phyloP scores from a whole-genome alignment of 352 stramenopile genomes.

The Phytophthora nicotianae region DNA sequence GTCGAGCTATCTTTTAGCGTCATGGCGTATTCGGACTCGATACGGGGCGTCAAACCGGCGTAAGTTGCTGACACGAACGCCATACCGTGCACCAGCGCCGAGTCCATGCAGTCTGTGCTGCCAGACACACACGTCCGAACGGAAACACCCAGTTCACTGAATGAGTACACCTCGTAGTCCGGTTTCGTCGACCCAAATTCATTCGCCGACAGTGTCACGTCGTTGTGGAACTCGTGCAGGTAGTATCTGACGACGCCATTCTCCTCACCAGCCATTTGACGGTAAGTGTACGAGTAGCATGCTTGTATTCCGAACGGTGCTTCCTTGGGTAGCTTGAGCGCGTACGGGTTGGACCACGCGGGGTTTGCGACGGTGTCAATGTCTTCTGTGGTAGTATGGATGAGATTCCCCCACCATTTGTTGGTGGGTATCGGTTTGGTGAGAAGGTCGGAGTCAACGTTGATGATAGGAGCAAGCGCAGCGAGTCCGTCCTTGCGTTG shows the following conservation, averaged over 20 bases:
- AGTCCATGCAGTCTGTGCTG: conserved; percentile 4
- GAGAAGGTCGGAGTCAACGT: conserved; percentile 38
- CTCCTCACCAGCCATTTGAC: conserved; percentile 1
- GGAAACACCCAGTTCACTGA: conserved; percentile 3
- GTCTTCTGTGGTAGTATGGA: conserved; percentile 48
- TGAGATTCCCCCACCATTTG: conserved; percentile 78
- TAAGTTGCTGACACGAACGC: conserved; percentile 6
- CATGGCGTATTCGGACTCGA: conserved; percentile 6
- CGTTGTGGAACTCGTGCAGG: conserved; percentile 5
- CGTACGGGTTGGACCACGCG: conserved; percentile 7
- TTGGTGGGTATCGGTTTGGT: conserved; percentile 63
- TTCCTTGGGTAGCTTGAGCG: conserved; percentile 3
- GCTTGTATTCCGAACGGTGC: conserved; percentile 9
- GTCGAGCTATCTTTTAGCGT: conserved; percentile 1
- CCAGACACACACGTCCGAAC: not conserved
- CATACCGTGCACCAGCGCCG: conserved; percentile 8
- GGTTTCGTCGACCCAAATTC: conserved; percentile 5
- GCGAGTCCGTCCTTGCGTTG: conserved; percentile 42
- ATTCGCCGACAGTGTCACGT: conserved; percentile 2
- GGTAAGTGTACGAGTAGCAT: conserved; percentile 5
- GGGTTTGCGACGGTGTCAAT: conserved; percentile 1
- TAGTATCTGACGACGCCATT: conserved; percentile 6
- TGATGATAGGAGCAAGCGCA: conserved; percentile 51
- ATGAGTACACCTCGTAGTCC: conserved; percentile 9
- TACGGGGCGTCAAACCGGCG: conserved; percentile 3